These are phyloP conservation scores for Monosporascus sp. DNA, from an alignment of 2,329 filamentous ascomycete genomes.

Conservation along the genomic window DNA sequence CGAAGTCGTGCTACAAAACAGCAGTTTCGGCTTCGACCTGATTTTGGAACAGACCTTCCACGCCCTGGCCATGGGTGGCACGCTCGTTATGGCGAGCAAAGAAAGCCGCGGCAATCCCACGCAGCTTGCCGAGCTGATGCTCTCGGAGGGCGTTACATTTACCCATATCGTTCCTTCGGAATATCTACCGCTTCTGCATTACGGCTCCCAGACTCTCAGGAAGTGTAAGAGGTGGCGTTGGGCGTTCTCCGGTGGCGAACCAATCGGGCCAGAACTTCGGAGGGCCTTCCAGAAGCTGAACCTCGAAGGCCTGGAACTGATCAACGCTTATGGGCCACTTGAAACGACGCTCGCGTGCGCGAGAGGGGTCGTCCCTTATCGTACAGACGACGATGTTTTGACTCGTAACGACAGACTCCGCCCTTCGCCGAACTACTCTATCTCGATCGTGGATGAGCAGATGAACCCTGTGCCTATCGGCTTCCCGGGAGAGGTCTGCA, in stretches of 20 bases:
- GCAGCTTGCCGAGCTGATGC: background rate
- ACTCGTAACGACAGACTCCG: constrained; percentile 11
- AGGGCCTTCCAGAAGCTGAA: constrained; percentile 1
- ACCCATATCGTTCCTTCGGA: background rate
- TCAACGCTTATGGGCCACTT: constrained; percentile 23
- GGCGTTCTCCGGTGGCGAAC: background rate
- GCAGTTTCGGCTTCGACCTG: background rate
- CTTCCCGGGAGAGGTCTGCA: constrained; percentile 34
- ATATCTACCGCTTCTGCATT: background rate
- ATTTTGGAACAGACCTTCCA: background rate
- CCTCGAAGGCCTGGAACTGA: constrained; percentile 8
- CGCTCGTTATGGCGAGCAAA: background rate
- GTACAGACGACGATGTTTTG: background rate
- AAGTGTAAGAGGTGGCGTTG: background rate
- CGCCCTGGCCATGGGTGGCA: background rate
- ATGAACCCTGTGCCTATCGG: constrained; percentile 30
- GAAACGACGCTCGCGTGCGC: constrained; percentile 14
- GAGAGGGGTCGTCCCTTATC: constrained; percentile 2
- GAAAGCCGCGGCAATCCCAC: background rate
- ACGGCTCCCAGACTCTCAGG: background rate
- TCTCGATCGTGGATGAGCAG: constrained; percentile 33
- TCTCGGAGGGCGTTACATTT: background rate
- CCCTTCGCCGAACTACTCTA: constrained; percentile 28
- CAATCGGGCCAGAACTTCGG: background rate
- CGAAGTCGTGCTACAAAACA: background rate